Evolutionary conservation across 2,329 filamentous ascomycete genomes (phyloP), one percentile per base, ranked within the genome.

Genomic region (Talaromyces sp.): DNA sequence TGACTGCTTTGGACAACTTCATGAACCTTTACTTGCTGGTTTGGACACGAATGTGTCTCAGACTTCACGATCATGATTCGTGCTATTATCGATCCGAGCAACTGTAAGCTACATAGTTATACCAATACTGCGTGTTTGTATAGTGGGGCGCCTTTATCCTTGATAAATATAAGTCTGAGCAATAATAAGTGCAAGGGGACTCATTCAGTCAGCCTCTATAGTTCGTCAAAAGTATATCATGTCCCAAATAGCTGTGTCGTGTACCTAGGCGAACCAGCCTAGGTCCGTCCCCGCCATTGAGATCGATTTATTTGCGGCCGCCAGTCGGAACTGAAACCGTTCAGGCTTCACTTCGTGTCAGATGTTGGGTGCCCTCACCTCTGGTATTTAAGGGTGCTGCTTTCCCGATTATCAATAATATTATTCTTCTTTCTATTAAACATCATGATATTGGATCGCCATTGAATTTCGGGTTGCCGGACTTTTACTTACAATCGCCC

Each of bases 321-420:
- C 57, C 57, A 49, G 47, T 52, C 58, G 37, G 50, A 27, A 49
- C 49, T 66, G 59, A 49, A 62, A 63, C 41, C 60, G 49, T 56
- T 52, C 47, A 37, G 24, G 47, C 58, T 62, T 65, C 35, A 66
- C 49, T 27, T 33, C 35, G 22, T 62, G 60, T 62, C 52, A 56
- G 52, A 56, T 37, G 33, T 39, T 24, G 33, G 33, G 49, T 31
- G 14, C 11, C 45, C 52, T 22, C 50, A 37, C 24, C 10, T 16
- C 11, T 22, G 19, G 52, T 37, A 37, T 37, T 37, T 22, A 56
- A 56, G 52, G 50, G 10, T 14, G 33, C 52, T 37, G n/a, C 33
- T 56, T 39, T 10, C 14, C 52, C 13, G 33, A 39, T 19, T 39
- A 22, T 22, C 5, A 19, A 24, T 35, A 35, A 3, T 10, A n/a